Percentiles rank a stretch among this genome's conserved stretches.
Evolutionary conservation across 129 eudicot genomes (phyloP).

Genomic region (Gnaphalium uliginosum): DNA sequence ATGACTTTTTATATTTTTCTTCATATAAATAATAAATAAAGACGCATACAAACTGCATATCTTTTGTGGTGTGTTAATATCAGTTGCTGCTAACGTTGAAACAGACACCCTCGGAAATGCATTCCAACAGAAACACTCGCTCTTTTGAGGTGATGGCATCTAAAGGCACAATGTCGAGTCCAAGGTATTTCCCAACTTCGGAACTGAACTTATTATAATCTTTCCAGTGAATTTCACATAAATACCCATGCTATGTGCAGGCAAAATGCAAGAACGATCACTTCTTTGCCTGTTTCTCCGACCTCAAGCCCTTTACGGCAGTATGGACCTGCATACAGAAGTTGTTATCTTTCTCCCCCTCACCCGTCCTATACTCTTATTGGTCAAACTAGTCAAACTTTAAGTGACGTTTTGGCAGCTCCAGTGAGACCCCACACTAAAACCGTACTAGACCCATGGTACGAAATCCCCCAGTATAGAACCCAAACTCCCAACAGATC

Average conservation of each 20-base stretch:
- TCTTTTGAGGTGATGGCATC: conserved; percentile 51
- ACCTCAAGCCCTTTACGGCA: conserved; percentile 70
- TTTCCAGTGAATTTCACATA: conserved; percentile 6
- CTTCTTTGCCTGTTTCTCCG: conserved; percentile 93
- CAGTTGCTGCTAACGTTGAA: not conserved
- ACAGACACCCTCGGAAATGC: conserved; percentile 68
- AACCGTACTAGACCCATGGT: conserved; percentile 60
- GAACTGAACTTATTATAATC: not conserved
- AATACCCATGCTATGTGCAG: conserved; percentile 37
- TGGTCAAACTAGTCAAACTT: conserved; percentile 48
- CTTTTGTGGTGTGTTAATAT: not conserved
- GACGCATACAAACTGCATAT: not conserved
- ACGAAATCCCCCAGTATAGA: conserved; percentile 52
- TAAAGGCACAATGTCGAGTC: conserved; percentile 51
- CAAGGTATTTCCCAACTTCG: conserved; percentile 50
- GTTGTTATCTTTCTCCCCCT: conserved; percentile 64
- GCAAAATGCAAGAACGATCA: conserved; percentile 59
- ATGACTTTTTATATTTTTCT: too few species aligned
- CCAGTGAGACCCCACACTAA: conserved; percentile 42
- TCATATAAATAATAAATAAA: too few species aligned
- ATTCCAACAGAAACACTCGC: conserved; percentile 46
- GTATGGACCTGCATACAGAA: conserved; percentile 51
- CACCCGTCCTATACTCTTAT: conserved; percentile 63
- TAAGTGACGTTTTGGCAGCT: conserved; percentile 33
- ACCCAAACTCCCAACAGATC: conserved; percentile 59